Percentiles rank a stretch among this genome's conserved stretches.
These are phyloP conservation scores for Zoysia matrella DNA, from an alignment of 202 grass and related monocot genomes.

Conservation along the genomic window DNA sequence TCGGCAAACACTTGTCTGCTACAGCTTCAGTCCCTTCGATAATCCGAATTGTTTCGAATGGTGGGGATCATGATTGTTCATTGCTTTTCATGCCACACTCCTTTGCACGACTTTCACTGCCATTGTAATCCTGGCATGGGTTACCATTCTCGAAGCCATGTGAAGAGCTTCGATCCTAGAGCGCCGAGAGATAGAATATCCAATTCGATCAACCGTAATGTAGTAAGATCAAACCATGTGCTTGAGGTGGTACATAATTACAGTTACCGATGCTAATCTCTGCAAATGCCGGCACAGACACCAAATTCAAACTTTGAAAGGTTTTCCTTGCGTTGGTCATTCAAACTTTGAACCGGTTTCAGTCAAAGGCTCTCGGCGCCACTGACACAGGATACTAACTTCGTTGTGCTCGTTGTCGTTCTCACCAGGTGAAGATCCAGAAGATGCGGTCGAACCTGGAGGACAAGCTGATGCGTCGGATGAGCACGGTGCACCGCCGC, in stretches of 20 bases:
- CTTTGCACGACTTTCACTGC: conserved; percentile 21
- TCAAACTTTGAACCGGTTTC: too few relatives aligned
- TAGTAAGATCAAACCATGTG: conserved; percentile 48
- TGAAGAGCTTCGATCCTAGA: conserved; percentile 49
- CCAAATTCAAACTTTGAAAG: conserved; percentile 42
- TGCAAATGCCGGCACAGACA: neutral
- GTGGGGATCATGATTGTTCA: conserved; percentile 37
- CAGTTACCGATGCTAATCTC: conserved; percentile 37
- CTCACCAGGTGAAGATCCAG: conserved; percentile 90
- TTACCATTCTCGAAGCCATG: conserved; percentile 55
- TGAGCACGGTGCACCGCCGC: conserved; percentile 72
- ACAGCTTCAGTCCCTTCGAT: conserved; percentile 4
- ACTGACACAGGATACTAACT: neutral
- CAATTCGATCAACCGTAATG: conserved; percentile 38
- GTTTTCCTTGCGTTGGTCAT: conserved; percentile 16
- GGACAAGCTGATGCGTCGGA: conserved; percentile 94
- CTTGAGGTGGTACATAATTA: conserved; percentile 33
- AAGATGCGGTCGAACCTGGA: conserved; percentile 90
- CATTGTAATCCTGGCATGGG: conserved; percentile 8
- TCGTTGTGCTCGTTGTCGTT: neutral
- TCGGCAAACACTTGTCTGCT: conserved; percentile 12
- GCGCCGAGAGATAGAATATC: conserved; percentile 20
- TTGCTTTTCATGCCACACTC: conserved; percentile 25
- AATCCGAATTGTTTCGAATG: neutral
- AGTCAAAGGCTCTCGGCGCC: too few relatives aligned